Conservation (phyloP, 2,329 filamentous ascomycete genomes). For the Alternaria incomplexa region DNA sequence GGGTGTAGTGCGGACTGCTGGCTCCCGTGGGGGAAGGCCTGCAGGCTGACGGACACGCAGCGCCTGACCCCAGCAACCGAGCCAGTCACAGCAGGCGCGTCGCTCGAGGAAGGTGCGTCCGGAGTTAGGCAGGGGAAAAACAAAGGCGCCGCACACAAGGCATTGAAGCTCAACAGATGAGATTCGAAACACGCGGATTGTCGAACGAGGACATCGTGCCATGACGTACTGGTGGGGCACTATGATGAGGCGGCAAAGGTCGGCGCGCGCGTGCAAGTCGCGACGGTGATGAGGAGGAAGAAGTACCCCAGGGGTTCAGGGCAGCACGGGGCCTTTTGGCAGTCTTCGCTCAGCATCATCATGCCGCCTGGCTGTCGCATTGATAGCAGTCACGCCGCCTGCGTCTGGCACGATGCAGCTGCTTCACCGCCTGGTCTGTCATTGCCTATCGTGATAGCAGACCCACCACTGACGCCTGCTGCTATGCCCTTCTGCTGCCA, state of each 20-base stretch:
- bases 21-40: conserved; percentile 2
- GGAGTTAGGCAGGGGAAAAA: conserved; percentile 13
- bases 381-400: not conserved
- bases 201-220: not conserved
- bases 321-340: conserved; percentile 1
- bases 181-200: not conserved
- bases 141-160: conserved; percentile 6
- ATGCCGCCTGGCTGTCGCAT: not conserved
- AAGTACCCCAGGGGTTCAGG: not conserved
- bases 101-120: conserved; percentile 4
- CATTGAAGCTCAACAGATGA: conserved; percentile 16
- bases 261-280: conserved; percentile 7
- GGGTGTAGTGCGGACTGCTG: not conserved
- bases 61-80: conserved; percentile 20
- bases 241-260: not conserved
- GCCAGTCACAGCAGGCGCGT: conserved; percentile 22
- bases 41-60: conserved; percentile 11
- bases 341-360: conserved; percentile 2
- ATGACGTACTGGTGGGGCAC: conserved; percentile 12
- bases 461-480: conserved; percentile 14
- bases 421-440: conserved; percentile 16
- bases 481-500: conserved; percentile 4
- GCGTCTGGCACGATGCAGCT: conserved; percentile 10
- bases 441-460: conserved; percentile 11
- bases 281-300: not conserved